Percentiles rank a stretch among this genome's conserved stretches.
Conservation (phyloP, 306 rosid species). For the Myrica gale region DNA sequence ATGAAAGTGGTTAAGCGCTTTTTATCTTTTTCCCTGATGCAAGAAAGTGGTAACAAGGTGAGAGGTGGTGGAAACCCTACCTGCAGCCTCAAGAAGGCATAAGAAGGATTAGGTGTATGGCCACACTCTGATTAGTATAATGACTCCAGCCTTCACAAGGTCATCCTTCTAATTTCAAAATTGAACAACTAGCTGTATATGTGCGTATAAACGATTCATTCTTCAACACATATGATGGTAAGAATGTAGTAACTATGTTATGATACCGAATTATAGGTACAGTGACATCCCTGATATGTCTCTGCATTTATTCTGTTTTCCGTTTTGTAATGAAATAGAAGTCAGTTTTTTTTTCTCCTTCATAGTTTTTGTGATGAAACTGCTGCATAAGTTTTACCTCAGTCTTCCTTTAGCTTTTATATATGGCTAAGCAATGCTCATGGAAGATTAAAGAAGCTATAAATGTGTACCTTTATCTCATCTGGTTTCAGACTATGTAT, state of each 20-base stretch:
- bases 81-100: neutral
- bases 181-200: neutral
- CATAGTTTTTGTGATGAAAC: neutral
- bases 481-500: constrained; percentile 68
- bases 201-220: neutral
- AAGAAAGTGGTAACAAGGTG: neutral
- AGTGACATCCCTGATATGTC: neutral
- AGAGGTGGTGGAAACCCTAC: neutral
- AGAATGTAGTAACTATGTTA: neutral
- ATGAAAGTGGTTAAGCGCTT: neutral
- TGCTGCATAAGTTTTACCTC: neutral
- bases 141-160: neutral
- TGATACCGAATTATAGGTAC: neutral
- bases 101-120: neutral
- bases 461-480: constrained; percentile 15
- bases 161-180: neutral
- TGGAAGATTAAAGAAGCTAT: constrained; percentile 20
- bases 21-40: neutral
- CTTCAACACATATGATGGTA: neutral
- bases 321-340: neutral
- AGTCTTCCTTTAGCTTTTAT: neutral
- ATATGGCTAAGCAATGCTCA: neutral
- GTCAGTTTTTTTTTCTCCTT: neutral
- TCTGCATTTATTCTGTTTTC: neutral
- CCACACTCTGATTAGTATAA: neutral